Base-by-base conservation (phyloP, 2,329 filamentous ascomycete species). In the Neonectria magnoliae region DNA sequence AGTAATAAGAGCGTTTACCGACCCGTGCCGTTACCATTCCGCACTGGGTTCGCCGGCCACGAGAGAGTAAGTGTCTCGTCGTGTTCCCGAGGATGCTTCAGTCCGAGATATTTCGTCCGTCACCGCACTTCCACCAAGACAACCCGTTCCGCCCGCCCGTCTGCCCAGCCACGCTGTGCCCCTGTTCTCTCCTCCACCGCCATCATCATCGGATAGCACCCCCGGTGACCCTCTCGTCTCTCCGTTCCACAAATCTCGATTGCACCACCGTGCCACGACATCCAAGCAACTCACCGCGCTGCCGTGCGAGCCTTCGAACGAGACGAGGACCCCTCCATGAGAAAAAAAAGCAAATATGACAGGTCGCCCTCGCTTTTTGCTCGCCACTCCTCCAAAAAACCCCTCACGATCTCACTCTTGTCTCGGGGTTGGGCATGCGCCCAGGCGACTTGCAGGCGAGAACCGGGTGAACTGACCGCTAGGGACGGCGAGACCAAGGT, bases 221-320 rank as follows among this genome's bases (percentile, higher is more conserved):
- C 42, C 42, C 27, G n/a, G n/a, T 48, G 36, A 51, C 42, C 16
- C 41, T 18, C 20, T 47, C 52, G n/a, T 29, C 42, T 44, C n/a
- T 11, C n/a, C 20, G 71, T 73, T 65, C 54, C 59, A 71, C 71
- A 73, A 69, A 73, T 73, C 71, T 74, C 70, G 71, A 73, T 73
- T 74, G 71, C 64, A 54, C 59, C 52, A 74, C 71, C 57, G 55
- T 69, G 31, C 33, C 62, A 73, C 70, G 16, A 22, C 70, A 73
- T 64, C 47, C 13, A 51, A 44, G 54, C 38, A 50, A 38, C 52
- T 51, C 56, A 47, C 42, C 60, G 14, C 44, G n/a, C 51, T 27
- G 18, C 16, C 48, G 41, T 48, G 36, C 41, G 29, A 51, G 42
- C 44, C 33, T 56, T 48, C 41, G 29, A 27, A 47, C 42, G 13